Evolutionary conservation across 2,329 filamentous ascomycete genomes (phyloP).

Genomic region (Thermothelomyces thermophilus): DNA sequence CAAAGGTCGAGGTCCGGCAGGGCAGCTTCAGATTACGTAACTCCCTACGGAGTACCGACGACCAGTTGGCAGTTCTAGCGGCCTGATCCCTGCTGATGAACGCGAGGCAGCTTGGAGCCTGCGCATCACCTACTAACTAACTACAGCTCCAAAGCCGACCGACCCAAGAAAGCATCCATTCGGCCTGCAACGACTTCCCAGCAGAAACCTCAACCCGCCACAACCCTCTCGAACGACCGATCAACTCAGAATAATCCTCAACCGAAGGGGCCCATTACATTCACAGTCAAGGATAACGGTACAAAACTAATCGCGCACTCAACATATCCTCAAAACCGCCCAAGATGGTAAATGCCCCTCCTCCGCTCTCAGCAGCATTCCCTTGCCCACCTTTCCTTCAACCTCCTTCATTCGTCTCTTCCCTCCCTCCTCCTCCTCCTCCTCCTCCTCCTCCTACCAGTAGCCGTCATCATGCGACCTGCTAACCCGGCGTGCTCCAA

Average conservation of each 20-base stretch:
- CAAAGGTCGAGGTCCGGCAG: neutral
- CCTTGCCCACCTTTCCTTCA: too few species aligned
- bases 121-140: neutral
- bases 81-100: conserved; percentile 8
- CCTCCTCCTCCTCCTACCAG: too few species aligned
- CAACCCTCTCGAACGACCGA: neutral
- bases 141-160: neutral
- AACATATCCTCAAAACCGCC: too few species aligned
- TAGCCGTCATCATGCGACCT: neutral
- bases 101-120: conserved; percentile 23
- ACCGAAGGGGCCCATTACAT: too few species aligned
- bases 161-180: neutral
- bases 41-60: neutral
- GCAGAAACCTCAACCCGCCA: neutral
- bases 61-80: conserved; percentile 11
- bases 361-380: too few species aligned
- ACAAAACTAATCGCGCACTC: neutral
- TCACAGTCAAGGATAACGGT: neutral
- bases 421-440: too few species aligned
- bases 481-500: conserved; percentile 10
- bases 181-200: neutral
- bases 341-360: conserved; percentile 46
- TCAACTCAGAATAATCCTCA: neutral
- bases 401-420: too few species aligned
- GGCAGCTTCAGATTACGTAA: conserved; percentile 6